Percentiles rank a stretch among this genome's conserved stretches.
Evolutionary conservation across 257 asterid genomes (phyloP).

Genomic region (Solanum paucissectum): DNA sequence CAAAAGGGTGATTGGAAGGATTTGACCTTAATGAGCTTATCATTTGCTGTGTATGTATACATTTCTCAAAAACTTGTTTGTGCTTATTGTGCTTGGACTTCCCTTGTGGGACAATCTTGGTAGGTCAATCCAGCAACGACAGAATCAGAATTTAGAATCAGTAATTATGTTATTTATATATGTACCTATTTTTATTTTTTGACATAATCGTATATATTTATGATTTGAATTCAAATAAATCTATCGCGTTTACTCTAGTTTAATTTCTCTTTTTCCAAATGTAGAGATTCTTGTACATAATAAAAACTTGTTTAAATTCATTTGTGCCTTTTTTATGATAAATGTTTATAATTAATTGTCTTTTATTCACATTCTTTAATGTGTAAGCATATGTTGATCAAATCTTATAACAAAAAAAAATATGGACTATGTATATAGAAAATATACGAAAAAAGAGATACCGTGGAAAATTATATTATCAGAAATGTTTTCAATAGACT

Average conservation of each 20-base stretch:
- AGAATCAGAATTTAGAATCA: neutral
- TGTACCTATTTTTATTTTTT: neutral
- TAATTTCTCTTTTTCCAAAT: neutral
- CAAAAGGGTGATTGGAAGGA: slow-evolving; percentile 93
- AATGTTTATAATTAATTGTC: neutral
- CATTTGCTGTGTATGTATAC: slow-evolving; percentile 79
- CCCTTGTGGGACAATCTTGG: slow-evolving; percentile 37
- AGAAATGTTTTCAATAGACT: too few species aligned
- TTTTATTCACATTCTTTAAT: neutral
- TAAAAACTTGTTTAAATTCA: neutral
- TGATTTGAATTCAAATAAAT: neutral
- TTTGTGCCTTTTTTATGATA: neutral
- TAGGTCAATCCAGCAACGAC: neutral
- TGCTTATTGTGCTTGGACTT: slow-evolving; percentile 79
- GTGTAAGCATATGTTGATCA: neutral
- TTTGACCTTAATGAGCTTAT: slow-evolving; percentile 61
- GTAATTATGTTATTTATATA: neutral
- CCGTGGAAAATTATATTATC: neutral
- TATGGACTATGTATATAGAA: neutral
- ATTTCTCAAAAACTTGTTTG: slow-evolving; percentile 90
- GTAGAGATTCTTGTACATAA: neutral
- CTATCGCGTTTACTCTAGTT: neutral
- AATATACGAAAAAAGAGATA: neutral
- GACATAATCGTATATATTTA: neutral
- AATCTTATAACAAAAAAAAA: too few species aligned